Base-by-base conservation (phyloP, 208 protist species). In the Angomonas desouzai region DNA sequence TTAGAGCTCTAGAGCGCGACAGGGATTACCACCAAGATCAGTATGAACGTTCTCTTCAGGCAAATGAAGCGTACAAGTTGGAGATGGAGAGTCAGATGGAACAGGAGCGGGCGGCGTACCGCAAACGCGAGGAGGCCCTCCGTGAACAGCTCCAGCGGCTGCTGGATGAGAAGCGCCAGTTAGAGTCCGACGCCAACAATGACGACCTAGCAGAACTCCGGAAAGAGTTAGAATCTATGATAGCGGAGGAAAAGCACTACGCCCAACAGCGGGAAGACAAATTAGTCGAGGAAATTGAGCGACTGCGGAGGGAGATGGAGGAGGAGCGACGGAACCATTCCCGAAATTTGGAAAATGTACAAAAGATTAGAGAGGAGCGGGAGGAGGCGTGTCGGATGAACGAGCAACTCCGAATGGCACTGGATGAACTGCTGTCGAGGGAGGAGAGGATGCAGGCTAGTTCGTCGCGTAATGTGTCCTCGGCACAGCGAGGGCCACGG, bases 21-120 rank as follows among this genome's bases (percentile, higher is more conserved):
- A 77, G 87, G 27, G 84, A 96, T 62, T 84, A 86, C 62, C 90
- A 93, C 48, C 87, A 91, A 47, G 90, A 96, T 45, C 83, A 93
- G 77, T 96, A 93, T 59, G 90, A 93, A 55, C 64, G 71, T 1
- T 79, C 85, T 3, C 57, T 91, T 25, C 80, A 86, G 49, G 74
- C 85, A 1, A 87, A 96, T 61, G 90, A 96, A 64, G 72, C 76
- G 32, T 93, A 92, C 69, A 96, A 96, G 64, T 70, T 86, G 11
- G 85, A 92, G 47, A 86, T 92, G 74, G 85, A 92, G 74, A 79
- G 74, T 32, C 83, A 92, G 57, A 68, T 92, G 51, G 90, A 96
- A 77, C 70, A 81, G 58, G 87, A 93, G 71, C 84, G 90, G 0
- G 66, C 70, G 36, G 72, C 74, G 22, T 84, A 96, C 62, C 82